Evolutionary conservation across 805 yeast genomes (phyloP), one percentile per base, ranked within the genome.

Genomic region (Nakazawaea pomicola): DNA sequence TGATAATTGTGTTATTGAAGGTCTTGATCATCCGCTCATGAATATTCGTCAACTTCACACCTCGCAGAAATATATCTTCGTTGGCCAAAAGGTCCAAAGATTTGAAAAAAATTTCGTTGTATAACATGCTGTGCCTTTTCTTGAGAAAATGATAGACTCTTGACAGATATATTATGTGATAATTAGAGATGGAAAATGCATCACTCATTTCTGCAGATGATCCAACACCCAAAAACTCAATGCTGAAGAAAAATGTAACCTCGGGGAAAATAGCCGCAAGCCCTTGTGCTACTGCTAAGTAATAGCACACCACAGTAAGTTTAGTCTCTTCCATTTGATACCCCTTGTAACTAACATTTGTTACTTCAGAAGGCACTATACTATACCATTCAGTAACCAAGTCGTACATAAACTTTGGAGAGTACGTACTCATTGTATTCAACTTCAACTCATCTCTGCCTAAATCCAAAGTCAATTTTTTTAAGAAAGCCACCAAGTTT

Each of bases 71-170:
- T 9, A 37, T 29, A 9, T 20, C 25, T 10, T 24, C 16, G n/a
- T 24, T 21, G 16, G 16, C n/a, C 27, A 38, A 31, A 12, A 12
- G 9, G 11, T 32, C 36, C 36, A 38, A 32, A 4, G 42, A 38
- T 27, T 38, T 38, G 27, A 38, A 32, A 16, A 38, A n/a, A 18
- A 38, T 38, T 15, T 38, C 37, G 8, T 31, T 20, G 32, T 8
- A 24, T 18, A 38, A 25, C 10, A 38, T 25, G 10, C 7, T n/a
- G 8, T 8, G 12, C 20, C 42, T n/a, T 19, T 25, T 31, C 15
- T 16, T 17, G 19, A 38, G 32, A 18, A 32, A 38, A 12, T 19
- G 9, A 19, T 25, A 32, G 11, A 38, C 15, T 25, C 42, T 31
- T 6, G 32, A 31, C 6, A 19, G n/a, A 27, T 38, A 38, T 12